Conservation (phyloP, 306 rosid species). For the Canavalia gladiata region DNA sequence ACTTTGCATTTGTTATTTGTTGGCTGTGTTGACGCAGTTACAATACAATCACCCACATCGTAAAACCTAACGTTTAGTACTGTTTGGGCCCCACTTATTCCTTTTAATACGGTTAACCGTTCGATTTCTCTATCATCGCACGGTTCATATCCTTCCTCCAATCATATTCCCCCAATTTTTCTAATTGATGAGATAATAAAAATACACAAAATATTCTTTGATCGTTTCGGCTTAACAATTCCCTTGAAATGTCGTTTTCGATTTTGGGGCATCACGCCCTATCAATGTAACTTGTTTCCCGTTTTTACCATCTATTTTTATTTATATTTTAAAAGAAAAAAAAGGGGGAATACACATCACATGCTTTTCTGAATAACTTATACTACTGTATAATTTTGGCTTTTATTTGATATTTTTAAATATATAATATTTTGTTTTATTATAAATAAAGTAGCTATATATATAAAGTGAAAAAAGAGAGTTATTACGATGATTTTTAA, state of each 20-base stretch:
- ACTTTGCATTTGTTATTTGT: slow-evolving; percentile 40
- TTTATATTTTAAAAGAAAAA: not conserved
- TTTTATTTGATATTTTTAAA: not conserved
- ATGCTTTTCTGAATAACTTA: slow-evolving; percentile 28
- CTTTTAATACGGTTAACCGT: not conserved
- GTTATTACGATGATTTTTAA: no score
- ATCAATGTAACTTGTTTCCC: slow-evolving; percentile 34
- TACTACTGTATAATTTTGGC: not conserved
- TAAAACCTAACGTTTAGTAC: slow-evolving; percentile 17
- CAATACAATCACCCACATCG: slow-evolving; percentile 12
- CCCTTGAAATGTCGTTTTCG: slow-evolving; percentile 49
- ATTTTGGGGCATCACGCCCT: slow-evolving; percentile 20
- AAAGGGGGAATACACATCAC: not conserved
- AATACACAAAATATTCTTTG: slow-evolving; percentile 28
- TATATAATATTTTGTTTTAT: not conserved
- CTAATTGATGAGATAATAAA: not conserved
- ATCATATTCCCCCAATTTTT: not conserved
- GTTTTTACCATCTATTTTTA: slow-evolving; percentile 29
- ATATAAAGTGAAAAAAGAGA: no score
- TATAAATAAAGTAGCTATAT: no score
- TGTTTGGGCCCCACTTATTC: slow-evolving; percentile 29
- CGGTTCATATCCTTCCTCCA: not conserved
- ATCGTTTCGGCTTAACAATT: slow-evolving; percentile 26
- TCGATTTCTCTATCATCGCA: slow-evolving; percentile 3
- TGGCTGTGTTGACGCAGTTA: slow-evolving; percentile 32